Evolutionary conservation across 169 alveolate genomes (phyloP), one percentile per base, ranked within the genome.

Genomic region (Cryptosporidium ryanae): DNA sequence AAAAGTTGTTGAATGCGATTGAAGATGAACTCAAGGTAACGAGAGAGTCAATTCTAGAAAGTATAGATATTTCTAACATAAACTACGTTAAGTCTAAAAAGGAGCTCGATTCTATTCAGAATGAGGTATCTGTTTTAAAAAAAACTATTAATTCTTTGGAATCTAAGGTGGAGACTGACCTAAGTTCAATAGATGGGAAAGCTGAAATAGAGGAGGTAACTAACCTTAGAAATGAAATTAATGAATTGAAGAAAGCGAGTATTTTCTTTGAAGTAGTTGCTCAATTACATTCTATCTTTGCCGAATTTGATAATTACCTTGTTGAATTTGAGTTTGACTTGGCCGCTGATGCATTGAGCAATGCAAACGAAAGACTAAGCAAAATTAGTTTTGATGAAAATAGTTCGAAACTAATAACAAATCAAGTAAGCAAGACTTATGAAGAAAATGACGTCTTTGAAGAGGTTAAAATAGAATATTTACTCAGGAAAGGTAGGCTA

Each of bases 291-390:
- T 76, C 87, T 15, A 59, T 76, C 4, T 76, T 76, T 55, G 68
- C 87, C 15, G 87, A 76, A 76, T 76, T 76, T 34, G 87, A 76
- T 44, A 76, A 59, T 34, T 76, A 76, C 48, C 52, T 76, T 15
- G 87, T 61, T 31, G 76, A 76, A 29, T 59, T 43, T n/a, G 87
- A 76, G 29, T 76, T 76, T 23, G 87, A 76, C 27, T 29, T 76
- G 64, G 87, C 87, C 7, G 87, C 87, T 4, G 87, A 76, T 23
- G 71, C 87, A 10, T 44, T 76, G 21, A 59, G 64, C 52, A 76
- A 76, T 59, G 87, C 87, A 13, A 15, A 25, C 43, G 61, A 76
- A 23, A 76, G 59, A 48, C 64, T 76, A 17, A 25, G 48, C 52
- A 31, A 61, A 31, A 18, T 17, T 61, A 13, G 44, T 29, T 18